Conservation (phyloP, 768 basidiomycete genomes). For the Naganishia vaughanmartiniae region DNA sequence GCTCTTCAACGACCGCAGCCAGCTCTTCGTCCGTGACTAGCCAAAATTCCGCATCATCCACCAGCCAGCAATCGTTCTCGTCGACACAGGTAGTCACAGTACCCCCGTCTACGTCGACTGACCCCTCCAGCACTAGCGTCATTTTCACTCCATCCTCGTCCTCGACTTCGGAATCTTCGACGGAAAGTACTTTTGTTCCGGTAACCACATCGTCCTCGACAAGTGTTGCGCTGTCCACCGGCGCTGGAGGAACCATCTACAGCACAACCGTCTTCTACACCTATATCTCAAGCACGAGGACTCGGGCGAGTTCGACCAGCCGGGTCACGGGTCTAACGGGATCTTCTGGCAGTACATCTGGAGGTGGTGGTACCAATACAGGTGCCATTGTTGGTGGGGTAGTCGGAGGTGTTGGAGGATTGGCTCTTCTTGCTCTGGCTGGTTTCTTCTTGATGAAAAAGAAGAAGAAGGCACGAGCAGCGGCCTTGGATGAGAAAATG, state of each 20-base stretch:
- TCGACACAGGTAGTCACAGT: not conserved
- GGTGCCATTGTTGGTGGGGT: conserved; percentile 45
- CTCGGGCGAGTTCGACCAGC: conserved; percentile 1
- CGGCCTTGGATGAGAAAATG: conserved; percentile 52
- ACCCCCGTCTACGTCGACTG: not conserved
- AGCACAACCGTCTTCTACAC: conserved; percentile 13
- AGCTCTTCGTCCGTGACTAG: not conserved
- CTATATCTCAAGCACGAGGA: not conserved
- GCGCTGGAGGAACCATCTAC: conserved; percentile 7
- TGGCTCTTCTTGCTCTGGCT: conserved; percentile 40
- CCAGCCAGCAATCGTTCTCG: conserved; percentile 8
- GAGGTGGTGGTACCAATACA: conserved; percentile 8
- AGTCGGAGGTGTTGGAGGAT: conserved; percentile 42
- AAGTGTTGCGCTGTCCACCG: not conserved
- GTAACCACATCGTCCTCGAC: conserved; percentile 1
- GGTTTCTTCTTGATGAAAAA: conserved; percentile 40
- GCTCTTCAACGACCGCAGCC: not conserved
- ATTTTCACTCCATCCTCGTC: not conserved
- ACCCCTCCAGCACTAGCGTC: not conserved
- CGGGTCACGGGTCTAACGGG: not conserved
- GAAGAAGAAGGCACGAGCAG: conserved; percentile 38
- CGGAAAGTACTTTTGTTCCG: not conserved
- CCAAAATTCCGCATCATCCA: not conserved
- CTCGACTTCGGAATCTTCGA: not conserved
- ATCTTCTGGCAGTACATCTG: not conserved